These are phyloP conservation scores for Tripterygium wilfordii DNA, from an alignment of 177 flowering plant genomes.

Conservation along the genomic window DNA sequence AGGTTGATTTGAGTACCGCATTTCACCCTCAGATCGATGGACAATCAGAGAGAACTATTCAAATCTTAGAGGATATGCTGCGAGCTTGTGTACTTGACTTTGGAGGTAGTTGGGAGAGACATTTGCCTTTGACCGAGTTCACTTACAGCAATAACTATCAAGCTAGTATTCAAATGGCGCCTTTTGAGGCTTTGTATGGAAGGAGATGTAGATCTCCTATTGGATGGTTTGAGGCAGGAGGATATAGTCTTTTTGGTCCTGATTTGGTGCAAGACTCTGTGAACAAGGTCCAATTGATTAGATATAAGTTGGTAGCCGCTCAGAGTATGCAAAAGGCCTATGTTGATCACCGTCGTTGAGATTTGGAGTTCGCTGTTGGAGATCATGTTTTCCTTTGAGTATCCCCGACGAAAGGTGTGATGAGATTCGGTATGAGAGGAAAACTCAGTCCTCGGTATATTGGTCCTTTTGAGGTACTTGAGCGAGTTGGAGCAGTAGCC, in stretches of 20 bases:
- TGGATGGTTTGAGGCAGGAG: slow-evolving; percentile 2
- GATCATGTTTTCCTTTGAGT: no score
- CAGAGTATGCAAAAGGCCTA: slow-evolving; percentile 8
- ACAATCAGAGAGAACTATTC: slow-evolving; percentile 4
- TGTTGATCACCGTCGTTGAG: neutral
- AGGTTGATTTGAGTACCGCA: slow-evolving; percentile 5
- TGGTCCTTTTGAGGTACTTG: slow-evolving; percentile 12
- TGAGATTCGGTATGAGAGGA: neutral
- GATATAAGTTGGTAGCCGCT: neutral
- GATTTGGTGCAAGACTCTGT: slow-evolving; percentile 1
- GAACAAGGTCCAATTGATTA: neutral
- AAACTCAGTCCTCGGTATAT: slow-evolving; percentile 7
- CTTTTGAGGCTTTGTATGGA: slow-evolving; percentile 12
- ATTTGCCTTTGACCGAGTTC: slow-evolving; percentile 3
- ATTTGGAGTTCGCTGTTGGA: slow-evolving; percentile 1
- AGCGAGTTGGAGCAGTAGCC: no score
- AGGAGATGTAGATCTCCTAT: slow-evolving; percentile 4
- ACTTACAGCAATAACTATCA: slow-evolving; percentile 10
- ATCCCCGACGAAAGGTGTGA: neutral
- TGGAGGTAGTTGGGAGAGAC: neutral
- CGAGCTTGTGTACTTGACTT: slow-evolving; percentile 7
- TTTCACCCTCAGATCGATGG: slow-evolving; percentile 14
- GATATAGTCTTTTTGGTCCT: neutral
- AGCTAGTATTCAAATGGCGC: slow-evolving; percentile 2
- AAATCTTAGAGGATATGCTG: slow-evolving; percentile 12